Evolutionary conservation across 140 eudicot genomes (phyloP), one percentile per base, ranked within the genome.

Genomic region (Stevia rebaudiana): DNA sequence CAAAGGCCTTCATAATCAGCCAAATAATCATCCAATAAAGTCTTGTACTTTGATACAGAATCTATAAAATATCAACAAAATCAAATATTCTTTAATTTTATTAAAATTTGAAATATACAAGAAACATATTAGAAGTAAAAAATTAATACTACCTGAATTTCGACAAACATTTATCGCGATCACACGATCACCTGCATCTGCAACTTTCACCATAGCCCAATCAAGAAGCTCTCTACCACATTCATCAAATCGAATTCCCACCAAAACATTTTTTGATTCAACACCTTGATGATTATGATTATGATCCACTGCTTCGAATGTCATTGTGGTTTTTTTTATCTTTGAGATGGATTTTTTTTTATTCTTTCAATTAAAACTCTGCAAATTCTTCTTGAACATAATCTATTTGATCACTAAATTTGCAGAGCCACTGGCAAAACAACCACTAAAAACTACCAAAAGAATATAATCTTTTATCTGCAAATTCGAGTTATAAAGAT

Each of bases 161-260:
- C 86, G 70, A 79, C 84, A 81, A 75, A 92, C 90, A 79, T 88
- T 87, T 73, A 92, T 40, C 39, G 95, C 97, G 53, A 86, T 75
- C 4, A 92, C 95, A 30, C 67, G 77, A 66, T 88, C 99, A 36
- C 96, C 95, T 6, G 87, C 47, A 70, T 83, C 81, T 43, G 99
- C 97, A 70, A 92, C 97, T 75, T 88, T 92, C 42, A 88, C 84
- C 66, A 88, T 22, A 41, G 99, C 95, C 99, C 99, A 92, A 80
- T 79, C 83, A 25, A 92, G 79, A 71, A 92, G 78, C 83, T 88
- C 95, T 50, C 73, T 79, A 5, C 81, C 76, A 31, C 81, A 82
- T 28, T 65, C 78, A 80, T 92, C 95, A 9, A 92, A 79, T 61
- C 94, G 71, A 68, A 92, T 76, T 28, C 95, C 99, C 69, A 92